Evolutionary conservation across 805 yeast species (phyloP), one percentile per base, ranked within the genome.

Genomic region (Zygotorulaspora danielsina): DNA sequence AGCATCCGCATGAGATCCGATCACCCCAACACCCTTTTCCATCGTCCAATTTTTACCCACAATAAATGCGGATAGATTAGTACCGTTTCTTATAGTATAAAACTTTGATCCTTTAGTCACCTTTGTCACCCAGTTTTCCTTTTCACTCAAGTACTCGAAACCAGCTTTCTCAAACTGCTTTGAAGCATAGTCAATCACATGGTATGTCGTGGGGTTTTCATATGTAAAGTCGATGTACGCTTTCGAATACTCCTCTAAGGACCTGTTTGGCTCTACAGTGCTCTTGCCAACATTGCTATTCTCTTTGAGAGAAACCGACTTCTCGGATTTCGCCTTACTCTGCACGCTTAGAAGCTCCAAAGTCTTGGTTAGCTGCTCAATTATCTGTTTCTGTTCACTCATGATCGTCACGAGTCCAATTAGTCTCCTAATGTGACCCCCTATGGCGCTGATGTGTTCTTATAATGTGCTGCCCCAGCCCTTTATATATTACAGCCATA

Each of bases 1-100:
- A 0, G 90, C 73, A 63, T 86, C 95, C 33, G 81, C 73, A 62
- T 84, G 94, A n/a, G 79, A 65, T 3, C 85, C 93, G 48, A 81
- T 72, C 34, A 77, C 70, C 34, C 86, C 93, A 1, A 79, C 78
- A 41, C 87, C 86, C 30, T 70, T 65, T 24, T 73, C 73, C 2
- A 84, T 79, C 2, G 64, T 65, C 83, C 89, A 86, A 28, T 76
- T 62, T 29, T 66, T 55, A 33, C 94, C 95, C 18, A 84, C 67
- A 8, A 72, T 72, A 50, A 85, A 84, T 1, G 94, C 93, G 17
- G 76, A 75, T 21, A 86, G 60, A 31, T 78, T 67, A 5, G 86
- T 72, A 21, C 84, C 85, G 55, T 77, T 80, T 61, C 95, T 75
- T 18, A 72, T 66, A 11, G 88, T 80, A 60, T 66, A 84, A 61